These are phyloP conservation scores for Cercospora nicotianae DNA, from an alignment of 2,329 filamentous ascomycete species.

Conservation along the genomic window DNA sequence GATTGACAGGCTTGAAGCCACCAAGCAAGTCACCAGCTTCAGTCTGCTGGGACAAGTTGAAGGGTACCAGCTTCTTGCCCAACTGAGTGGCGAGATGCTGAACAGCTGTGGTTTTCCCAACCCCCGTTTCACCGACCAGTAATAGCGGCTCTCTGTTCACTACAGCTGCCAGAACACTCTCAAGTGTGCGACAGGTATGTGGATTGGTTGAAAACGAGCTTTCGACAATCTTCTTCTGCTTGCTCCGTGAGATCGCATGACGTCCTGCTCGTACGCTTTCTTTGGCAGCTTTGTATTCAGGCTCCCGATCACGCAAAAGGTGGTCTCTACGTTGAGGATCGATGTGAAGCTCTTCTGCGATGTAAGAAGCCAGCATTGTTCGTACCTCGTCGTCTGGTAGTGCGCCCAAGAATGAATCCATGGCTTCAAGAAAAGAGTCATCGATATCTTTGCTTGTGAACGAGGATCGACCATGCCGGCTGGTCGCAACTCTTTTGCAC, in stretches of 20 bases:
- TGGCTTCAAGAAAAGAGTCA: slow-evolving; percentile 87
- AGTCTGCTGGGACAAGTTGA: slow-evolving; percentile 97
- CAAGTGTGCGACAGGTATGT: slow-evolving; percentile 79
- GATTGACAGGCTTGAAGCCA: slow-evolving; percentile 93
- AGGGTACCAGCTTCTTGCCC: slow-evolving; percentile 82
- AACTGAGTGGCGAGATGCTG: slow-evolving; percentile 85
- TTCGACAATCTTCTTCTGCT: slow-evolving; percentile 30
- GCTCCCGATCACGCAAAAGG: slow-evolving; percentile 71
- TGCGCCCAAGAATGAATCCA: slow-evolving; percentile 88
- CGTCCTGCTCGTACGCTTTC: slow-evolving; percentile 34
- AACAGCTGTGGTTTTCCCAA: slow-evolving; percentile 94
- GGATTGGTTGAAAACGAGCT: slow-evolving; percentile 83
- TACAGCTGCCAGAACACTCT: slow-evolving; percentile 82
- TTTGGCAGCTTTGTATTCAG: slow-evolving; percentile 59
- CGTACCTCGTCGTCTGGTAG: slow-evolving; percentile 66
- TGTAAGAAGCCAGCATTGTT: slow-evolving; percentile 61
- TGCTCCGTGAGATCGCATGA: slow-evolving; percentile 32
- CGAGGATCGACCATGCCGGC: slow-evolving; percentile 62
- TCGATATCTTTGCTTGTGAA: slow-evolving; percentile 71
- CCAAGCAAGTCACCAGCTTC: slow-evolving; percentile 94
- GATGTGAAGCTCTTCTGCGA: slow-evolving; percentile 85
- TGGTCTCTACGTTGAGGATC: slow-evolving; percentile 78
- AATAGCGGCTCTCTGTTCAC: slow-evolving; percentile 84
- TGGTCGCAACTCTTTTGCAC: slow-evolving; percentile 72
- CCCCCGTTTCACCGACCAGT: slow-evolving; percentile 97